A percentile compares a stretch with the other conserved stretches of the same genome.
These are phyloP conservation scores for Boehmeria nivea DNA, from an alignment of 306 rosid species.

Conservation along the genomic window DNA sequence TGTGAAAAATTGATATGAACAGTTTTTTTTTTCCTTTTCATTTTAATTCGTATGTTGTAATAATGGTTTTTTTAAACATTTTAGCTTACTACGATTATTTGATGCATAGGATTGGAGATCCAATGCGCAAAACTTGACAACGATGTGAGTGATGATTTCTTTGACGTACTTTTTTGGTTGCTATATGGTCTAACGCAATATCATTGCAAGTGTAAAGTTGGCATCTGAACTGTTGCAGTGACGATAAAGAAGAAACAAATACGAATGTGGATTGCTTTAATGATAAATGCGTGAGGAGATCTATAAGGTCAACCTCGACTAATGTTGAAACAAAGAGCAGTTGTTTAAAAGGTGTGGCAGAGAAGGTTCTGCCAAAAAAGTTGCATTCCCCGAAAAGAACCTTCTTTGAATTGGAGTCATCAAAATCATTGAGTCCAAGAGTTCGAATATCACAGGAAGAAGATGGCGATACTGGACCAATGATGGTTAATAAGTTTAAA, in stretches of 20 bases:
- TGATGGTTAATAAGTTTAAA: constrained; percentile 5
- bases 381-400: constrained; percentile 20
- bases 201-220: no score
- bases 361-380: constrained; percentile 16
- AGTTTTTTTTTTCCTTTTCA: neutral
- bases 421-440: constrained; percentile 10
- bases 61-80: no score
- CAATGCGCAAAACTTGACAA: constrained; percentile 29
- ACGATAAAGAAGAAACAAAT: constrained; percentile 13
- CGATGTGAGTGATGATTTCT: constrained; percentile 44
- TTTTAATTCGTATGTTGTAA: constrained; percentile 18
- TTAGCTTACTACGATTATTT: constrained; percentile 32
- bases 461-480: constrained; percentile 16
- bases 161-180: constrained; percentile 15
- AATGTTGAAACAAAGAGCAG: constrained; percentile 16
- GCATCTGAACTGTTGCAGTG: constrained; percentile 37
- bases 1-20: neutral
- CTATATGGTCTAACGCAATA: constrained; percentile 8
- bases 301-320: constrained; percentile 26
- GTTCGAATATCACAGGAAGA: constrained; percentile 15
- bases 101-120: constrained; percentile 39
- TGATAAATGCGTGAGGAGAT: constrained; percentile 28
- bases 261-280: constrained; percentile 14
- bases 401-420: constrained; percentile 15
- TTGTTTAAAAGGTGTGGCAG: constrained; percentile 10